Base-by-base conservation (phyloP, 2,329 filamentous ascomycete species). In the Cercospora beticola region DNA sequence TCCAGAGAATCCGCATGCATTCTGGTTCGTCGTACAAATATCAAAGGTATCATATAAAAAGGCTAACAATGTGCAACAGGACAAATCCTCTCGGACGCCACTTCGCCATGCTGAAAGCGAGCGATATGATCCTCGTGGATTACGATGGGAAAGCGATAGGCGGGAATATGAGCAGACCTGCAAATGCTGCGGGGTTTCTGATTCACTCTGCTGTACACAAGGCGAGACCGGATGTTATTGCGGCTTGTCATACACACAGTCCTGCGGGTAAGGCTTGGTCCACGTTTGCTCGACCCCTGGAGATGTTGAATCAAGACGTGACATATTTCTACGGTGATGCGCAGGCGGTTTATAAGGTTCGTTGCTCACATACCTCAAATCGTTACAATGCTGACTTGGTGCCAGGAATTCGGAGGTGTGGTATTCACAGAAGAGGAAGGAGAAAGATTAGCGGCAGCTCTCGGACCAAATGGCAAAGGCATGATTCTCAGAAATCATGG, bases 401-500 rank as follows among this genome's bases (percentile, higher is more conserved):
- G 3, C 9, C 36, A 85, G 16, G 85, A 86, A 7, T 90, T 89
- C 75, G 88, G 88, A 4, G 88, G 88, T 3, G 84, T 90, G 3
- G 88, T 90, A 0, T 82, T 90, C 33, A 84, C 81, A 1, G 83
- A 82, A n/a, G 87, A 86, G 66, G 90, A 93, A 76, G 90, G 90
- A 1, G 80, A 84, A 72, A 82, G 85, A 52, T 87, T 93, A 70
- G 90, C 90, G 2, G 81, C 81, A 10, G 86, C 89, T 0, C 81
- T 93, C 1, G 90, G 90, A 0, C 78, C 82, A 0, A 86, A 86
- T 72, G 90, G 84, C 23, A 87, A 86, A 77, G 89, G 84, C 1
- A 83, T 87, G 70, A 88, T 92, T 58, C 80, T 92, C 62, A 83
- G 89, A 71, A 93, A 92, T 76, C 90, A 93, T 78, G 91, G 91